Percentiles rank a stretch among this genome's conserved stretches.
Conservation (phyloP, 2,329 filamentous ascomycete species). For the Penicillium polonicum region DNA sequence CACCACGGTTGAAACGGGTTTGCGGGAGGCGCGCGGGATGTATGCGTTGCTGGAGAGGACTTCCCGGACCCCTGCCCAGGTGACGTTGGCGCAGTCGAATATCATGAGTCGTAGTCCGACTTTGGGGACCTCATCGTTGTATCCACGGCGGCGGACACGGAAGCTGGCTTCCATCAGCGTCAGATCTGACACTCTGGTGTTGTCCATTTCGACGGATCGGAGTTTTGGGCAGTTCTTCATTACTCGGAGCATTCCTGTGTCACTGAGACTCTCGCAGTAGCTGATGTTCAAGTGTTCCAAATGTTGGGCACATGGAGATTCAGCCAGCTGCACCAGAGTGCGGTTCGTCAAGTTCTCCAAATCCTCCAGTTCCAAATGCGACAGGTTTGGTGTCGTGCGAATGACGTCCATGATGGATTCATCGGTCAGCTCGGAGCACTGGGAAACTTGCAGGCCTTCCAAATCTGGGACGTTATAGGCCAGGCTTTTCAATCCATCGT, state of each 20-base stretch:
- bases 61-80: slow-evolving; percentile 87
- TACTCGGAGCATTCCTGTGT: slow-evolving; percentile 78
- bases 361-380: slow-evolving; percentile 88
- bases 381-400: slow-evolving; percentile 71
- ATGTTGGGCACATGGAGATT: slow-evolving; percentile 67
- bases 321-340: slow-evolving; percentile 71
- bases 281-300: slow-evolving; percentile 83
- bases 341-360: slow-evolving; percentile 73
- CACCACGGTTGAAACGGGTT: slow-evolving; percentile 29
- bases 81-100: slow-evolving; percentile 89
- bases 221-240: slow-evolving; percentile 72
- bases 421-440: slow-evolving; percentile 73
- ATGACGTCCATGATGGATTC: slow-evolving; percentile 69
- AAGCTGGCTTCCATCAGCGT: slow-evolving; percentile 79
- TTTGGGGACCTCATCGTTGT: slow-evolving; percentile 49
- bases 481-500: slow-evolving; percentile 67
- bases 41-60: slow-evolving; percentile 82
- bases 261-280: slow-evolving; percentile 83
- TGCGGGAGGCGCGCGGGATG: slow-evolving; percentile 53
- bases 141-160: slow-evolving; percentile 69
- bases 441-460: slow-evolving; percentile 78
- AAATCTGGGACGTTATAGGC: slow-evolving; percentile 74
- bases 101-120: slow-evolving; percentile 74
- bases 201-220: slow-evolving; percentile 79
- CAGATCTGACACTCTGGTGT: slow-evolving; percentile 85